Base-by-base conservation (phyloP, 1,139 yeast species). In the Yamadazyma triangularis region DNA sequence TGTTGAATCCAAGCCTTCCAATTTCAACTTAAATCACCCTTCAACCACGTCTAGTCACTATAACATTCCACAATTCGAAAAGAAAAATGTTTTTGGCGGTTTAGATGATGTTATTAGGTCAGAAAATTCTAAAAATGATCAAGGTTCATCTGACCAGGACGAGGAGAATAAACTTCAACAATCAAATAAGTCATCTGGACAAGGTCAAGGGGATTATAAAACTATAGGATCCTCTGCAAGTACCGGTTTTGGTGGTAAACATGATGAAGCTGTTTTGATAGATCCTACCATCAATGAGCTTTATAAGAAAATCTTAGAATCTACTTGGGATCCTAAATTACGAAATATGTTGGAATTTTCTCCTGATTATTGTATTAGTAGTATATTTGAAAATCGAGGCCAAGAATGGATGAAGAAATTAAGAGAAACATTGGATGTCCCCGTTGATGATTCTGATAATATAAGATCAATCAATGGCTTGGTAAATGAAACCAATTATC, bases 281-380 rank as follows among this genome's bases (percentile, higher is more conserved):
- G 78, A 76, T 42, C 81, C 81, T 0, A 58, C 74, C 2, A 65
- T 79, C 8, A 64, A 66, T 32, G 64, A 62, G 30, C 55, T 83
- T 11, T 73, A 81, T 44, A 73, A 77, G 37, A 74, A 73, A 42
- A 74, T 87, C 1, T 72, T 81, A 46, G 79, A 81, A 35, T 68
- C 83, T 24, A 73, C 85, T 0, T 87, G 95, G 95, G 88, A 83
- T 45, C 77, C 80, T 2, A 74, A 81, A 35, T 80, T 87, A 20
- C 59, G 59, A 31, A 45, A 51, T 2, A 45, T 68, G 11, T 77
- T 85, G 30, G 91, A 83, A 40, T 75, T 71, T 38, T 67, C 82
- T 8, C 94, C 96, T 0, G 73, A 73, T 29, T 82, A 77, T 34
- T 77, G 91, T 41, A 69, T 88, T 8, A 77, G 79, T 25, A 94